Conservation (phyloP, 2,329 filamentous ascomycete genomes). For the Beauveria medogensis region DNA sequence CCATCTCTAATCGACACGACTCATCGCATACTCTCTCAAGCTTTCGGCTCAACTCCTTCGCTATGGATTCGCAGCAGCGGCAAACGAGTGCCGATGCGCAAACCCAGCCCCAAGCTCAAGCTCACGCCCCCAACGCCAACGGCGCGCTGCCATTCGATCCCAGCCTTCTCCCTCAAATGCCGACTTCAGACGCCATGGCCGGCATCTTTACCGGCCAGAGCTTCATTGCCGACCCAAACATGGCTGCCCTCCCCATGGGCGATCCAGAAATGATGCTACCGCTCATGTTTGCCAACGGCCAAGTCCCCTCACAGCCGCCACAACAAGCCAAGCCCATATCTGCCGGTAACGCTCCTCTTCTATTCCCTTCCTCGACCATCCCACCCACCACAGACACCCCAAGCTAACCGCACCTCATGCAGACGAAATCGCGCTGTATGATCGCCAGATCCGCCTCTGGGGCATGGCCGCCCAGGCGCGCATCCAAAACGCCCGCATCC, state of each 20-base stretch:
- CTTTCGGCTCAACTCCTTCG: background rate
- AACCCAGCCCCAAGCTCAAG: constrained; percentile 11
- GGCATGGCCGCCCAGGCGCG: constrained; percentile 91
- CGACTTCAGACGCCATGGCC: constrained; percentile 17
- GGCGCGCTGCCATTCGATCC: constrained; percentile 16
- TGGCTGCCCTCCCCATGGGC: constrained; percentile 17
- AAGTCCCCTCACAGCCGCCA: constrained; percentile 5
- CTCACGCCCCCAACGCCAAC: constrained; percentile 13
- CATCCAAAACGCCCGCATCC: constrained; percentile 80
- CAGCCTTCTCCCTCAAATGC: constrained; percentile 16
- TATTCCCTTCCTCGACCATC: background rate
- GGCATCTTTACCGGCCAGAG: constrained; percentile 12
- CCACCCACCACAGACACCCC: background rate
- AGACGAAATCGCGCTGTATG: constrained; percentile 97
- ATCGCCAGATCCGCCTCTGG: constrained; percentile 95
- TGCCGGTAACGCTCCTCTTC: constrained; percentile 22
- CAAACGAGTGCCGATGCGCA: background rate
- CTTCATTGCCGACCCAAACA: background rate
- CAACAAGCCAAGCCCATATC: constrained; percentile 22
- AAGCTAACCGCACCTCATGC: background rate
- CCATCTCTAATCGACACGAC: background rate
- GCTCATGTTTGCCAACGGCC: constrained; percentile 24
- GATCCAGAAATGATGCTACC: constrained; percentile 24
- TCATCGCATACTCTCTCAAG: background rate
- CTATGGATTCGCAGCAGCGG: background rate